Evolutionary conservation across 305 asterid genomes (phyloP).

Genomic region (Withania somnifera): DNA sequence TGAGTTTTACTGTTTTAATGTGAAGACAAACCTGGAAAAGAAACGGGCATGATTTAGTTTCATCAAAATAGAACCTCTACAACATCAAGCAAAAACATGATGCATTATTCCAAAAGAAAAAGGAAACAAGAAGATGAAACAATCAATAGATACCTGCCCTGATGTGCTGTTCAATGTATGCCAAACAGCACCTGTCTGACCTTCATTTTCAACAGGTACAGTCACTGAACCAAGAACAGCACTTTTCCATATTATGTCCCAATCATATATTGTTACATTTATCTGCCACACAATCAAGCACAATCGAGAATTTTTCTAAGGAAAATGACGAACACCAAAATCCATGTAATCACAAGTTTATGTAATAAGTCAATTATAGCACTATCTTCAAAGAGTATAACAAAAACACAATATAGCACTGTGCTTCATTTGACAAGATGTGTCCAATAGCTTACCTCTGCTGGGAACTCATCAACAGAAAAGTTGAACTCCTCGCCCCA

Average conservation of each 20-base stretch:
- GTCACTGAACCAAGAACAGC: constrained; percentile 91
- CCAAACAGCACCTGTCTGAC: constrained; percentile 78
- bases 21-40: constrained; percentile 80
- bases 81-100: neutral
- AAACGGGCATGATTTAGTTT: constrained; percentile 4
- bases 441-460: constrained; percentile 36
- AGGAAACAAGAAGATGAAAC: neutral
- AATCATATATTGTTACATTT: constrained; percentile 88
- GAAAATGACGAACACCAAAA: neutral
- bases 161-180: constrained; percentile 65
- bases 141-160: constrained; percentile 58
- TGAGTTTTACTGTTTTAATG: constrained; percentile 50
- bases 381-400: neutral
- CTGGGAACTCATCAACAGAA: constrained; percentile 86
- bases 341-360: neutral
- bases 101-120: constrained; percentile 5
- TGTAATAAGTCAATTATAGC: neutral
- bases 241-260: constrained; percentile 99
- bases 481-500: constrained; percentile 98
- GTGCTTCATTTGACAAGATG: neutral
- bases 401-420: neutral
- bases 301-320: constrained; percentile 21
- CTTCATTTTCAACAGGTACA: constrained; percentile 73
- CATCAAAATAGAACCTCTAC: neutral
- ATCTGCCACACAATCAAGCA: constrained; percentile 49